Conservation (phyloP, 1,139 yeast genomes). For the Blastobotrys buckinghamii region DNA sequence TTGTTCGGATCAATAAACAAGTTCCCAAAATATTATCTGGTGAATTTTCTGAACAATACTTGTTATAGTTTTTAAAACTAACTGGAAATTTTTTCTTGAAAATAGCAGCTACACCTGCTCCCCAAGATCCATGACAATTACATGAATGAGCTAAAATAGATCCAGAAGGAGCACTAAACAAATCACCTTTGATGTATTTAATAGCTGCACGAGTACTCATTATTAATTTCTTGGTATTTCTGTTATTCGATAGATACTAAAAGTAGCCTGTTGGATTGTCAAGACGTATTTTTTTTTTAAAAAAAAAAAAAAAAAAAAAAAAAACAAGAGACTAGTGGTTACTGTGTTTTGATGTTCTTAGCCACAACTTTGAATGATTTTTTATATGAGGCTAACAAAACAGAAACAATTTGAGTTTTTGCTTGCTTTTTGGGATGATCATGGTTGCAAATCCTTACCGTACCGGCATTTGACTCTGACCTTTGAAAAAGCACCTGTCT, state of each 20-base stretch:
- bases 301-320: constrained; percentile 3
- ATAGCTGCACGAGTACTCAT: constrained; percentile 23
- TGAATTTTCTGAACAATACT: constrained; percentile 40
- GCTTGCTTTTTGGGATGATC: too few relatives aligned
- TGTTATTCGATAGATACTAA: too few relatives aligned
- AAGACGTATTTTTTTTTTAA: background rate
- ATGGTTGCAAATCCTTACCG: too few relatives aligned
- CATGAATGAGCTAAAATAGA: constrained; percentile 67
- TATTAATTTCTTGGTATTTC: too few relatives aligned
- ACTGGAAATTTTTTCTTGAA: constrained; percentile 48
- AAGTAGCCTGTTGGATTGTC: too few relatives aligned
- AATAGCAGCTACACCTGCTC: constrained; percentile 68
- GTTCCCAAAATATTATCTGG: constrained; percentile 46
- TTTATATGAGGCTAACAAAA: too few relatives aligned
- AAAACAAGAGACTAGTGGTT: too few relatives aligned
- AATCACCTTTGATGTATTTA: constrained; percentile 55
- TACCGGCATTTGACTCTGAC: too few relatives aligned
- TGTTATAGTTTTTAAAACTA: constrained; percentile 43
- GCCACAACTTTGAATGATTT: too few relatives aligned
- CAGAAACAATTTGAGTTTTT: too few relatives aligned
- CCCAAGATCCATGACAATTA: constrained; percentile 77
- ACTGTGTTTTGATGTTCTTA: too few relatives aligned
- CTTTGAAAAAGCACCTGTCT: too few relatives aligned
- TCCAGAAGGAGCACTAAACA: constrained; percentile 41
- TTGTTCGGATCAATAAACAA: constrained; percentile 40